phyloP scores from a whole-genome alignment of 805 yeast species.

The Sugiyamaella qingdaonensis region DNA sequence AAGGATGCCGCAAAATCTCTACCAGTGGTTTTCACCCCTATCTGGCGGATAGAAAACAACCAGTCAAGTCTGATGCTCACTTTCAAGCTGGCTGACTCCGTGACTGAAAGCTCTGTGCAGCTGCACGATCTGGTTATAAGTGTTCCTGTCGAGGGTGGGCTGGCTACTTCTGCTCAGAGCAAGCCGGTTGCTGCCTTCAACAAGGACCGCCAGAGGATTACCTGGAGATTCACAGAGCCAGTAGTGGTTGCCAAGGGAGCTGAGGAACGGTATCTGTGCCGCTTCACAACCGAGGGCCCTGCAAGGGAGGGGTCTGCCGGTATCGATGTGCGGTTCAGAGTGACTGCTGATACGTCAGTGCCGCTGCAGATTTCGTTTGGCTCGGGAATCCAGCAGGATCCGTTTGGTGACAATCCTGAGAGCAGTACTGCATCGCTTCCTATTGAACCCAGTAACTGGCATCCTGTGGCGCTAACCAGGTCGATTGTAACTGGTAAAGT shows the following conservation, averaged over 20 bases:
- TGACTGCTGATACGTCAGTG: background rate
- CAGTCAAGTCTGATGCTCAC: conserved; percentile 84
- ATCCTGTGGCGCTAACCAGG: conserved; percentile 11
- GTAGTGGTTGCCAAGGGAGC: conserved; percentile 35
- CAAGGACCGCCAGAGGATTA: conserved; percentile 77
- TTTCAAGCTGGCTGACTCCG: conserved; percentile 51
- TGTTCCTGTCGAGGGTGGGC: conserved; percentile 57
- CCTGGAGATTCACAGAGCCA: conserved; percentile 61
- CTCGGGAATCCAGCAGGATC: conserved; percentile 11
- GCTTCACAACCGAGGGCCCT: conserved; percentile 70
- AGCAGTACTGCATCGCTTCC: conserved; percentile 4
- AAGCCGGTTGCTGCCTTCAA: conserved; percentile 91
- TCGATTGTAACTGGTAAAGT: conserved; percentile 16
- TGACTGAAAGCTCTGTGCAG: conserved; percentile 37
- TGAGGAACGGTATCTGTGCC: conserved; percentile 75
- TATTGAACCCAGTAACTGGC: conserved; percentile 6
- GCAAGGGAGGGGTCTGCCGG: conserved; percentile 76
- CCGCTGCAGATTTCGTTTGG: conserved; percentile 10
- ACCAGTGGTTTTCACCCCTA: conserved; percentile 72
- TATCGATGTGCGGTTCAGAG: conserved; percentile 47
- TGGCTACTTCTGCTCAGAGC: conserved; percentile 67
- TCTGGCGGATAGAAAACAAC: conserved; percentile 83
- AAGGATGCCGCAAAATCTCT: conserved; percentile 34
- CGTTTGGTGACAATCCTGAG: conserved; percentile 17
- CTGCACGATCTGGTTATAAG: conserved; percentile 56